A percentile compares a stretch with the other conserved stretches of the same genome.
Conservation (phyloP, 371 early-diverging fungal genomes). For the Apophysomyces variabilis region DNA sequence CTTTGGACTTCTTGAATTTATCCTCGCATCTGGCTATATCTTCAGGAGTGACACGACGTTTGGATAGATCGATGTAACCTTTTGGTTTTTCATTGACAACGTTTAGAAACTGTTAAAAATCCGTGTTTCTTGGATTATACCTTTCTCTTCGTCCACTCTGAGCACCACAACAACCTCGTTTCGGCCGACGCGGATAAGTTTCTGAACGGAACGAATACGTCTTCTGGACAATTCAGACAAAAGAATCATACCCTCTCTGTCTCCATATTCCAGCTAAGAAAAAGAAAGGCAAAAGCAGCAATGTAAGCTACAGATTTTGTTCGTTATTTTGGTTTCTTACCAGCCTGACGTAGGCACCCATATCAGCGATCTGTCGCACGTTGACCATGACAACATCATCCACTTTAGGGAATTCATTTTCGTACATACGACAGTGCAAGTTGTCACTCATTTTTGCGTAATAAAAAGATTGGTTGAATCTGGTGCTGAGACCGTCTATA, state of each 20-base stretch:
- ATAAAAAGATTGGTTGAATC: constrained; percentile 1
- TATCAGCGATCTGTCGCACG: constrained; percentile 96
- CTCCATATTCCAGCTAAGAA: constrained; percentile 80
- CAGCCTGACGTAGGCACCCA: constrained; percentile 98
- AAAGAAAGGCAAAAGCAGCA: constrained; percentile 1
- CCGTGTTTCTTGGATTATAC: constrained; percentile 37
- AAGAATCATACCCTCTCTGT: constrained; percentile 98
- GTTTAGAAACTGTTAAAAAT: background rate
- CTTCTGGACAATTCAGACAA: constrained; percentile 95
- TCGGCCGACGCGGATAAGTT: constrained; percentile 96
- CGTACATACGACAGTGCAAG: constrained; percentile 90
- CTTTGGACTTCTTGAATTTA: constrained; percentile 95
- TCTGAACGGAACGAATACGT: constrained; percentile 98
- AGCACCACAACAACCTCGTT: constrained; percentile 98
- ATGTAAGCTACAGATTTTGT: background rate
- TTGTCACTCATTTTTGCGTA: constrained; percentile 40
- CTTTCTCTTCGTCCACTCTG: constrained; percentile 99
- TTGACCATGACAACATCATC: constrained; percentile 99
- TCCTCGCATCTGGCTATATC: constrained; percentile 96
- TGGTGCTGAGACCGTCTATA: constrained; percentile 8
- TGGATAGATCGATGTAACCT: constrained; percentile 99
- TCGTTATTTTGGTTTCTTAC: constrained; percentile 39
- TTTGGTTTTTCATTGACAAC: background rate
- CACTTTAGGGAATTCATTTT: constrained; percentile 94
- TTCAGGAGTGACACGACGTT: constrained; percentile 97